Percentiles rank a stretch among this genome's conserved stretches.
Evolutionary conservation across 2,329 filamentous ascomycete genomes (phyloP).

Genomic region (Pezicula radicicola): DNA sequence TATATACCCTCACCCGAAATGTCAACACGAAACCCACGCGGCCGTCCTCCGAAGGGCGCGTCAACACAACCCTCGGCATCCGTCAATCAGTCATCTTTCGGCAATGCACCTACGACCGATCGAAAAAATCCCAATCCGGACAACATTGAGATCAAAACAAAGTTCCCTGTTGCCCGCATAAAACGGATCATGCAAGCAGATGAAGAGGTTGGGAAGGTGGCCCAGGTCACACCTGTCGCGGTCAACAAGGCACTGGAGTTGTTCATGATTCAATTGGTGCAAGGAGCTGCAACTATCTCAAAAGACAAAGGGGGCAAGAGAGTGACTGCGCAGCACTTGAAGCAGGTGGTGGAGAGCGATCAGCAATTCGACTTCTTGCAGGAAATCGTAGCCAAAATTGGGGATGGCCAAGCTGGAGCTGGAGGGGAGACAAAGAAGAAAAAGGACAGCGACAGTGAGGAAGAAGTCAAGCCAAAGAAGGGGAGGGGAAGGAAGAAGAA

Average conservation of each 20-base stretch:
- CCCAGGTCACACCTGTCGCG: conserved; percentile 93
- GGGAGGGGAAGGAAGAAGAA: conserved; percentile 23
- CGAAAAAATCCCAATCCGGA: conserved; percentile 42
- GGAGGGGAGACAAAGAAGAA: conserved; percentile 21
- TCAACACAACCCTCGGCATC: not conserved
- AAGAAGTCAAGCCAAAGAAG: conserved; percentile 26
- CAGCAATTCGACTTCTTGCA: conserved; percentile 89
- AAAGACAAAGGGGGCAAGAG: conserved; percentile 81
- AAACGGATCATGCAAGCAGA: conserved; percentile 99
- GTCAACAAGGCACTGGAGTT: conserved; percentile 93
- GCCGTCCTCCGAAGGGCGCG: not conserved
- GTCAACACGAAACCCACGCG: conserved; percentile 12
- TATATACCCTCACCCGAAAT: conserved; percentile 7
- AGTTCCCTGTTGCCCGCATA: conserved; percentile 95
- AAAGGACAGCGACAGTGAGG: conserved; percentile 21
- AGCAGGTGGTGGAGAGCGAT: conserved; percentile 82
- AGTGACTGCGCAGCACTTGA: conserved; percentile 86
- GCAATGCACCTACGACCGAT: conserved; percentile 26
- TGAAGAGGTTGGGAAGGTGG: conserved; percentile 97
- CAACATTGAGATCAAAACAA: conserved; percentile 77
- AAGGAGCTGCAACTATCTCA: conserved; percentile 82
- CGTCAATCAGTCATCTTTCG: not conserved
- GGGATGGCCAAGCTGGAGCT: conserved; percentile 40
- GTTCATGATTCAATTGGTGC: conserved; percentile 95
- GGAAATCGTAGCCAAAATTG: conserved; percentile 86